A percentile compares a stretch with the other conserved stretches of the same genome.
These are phyloP conservation scores for Vitis riparia DNA, from an alignment of 164 flowering plant genomes.

Conservation along the genomic window DNA sequence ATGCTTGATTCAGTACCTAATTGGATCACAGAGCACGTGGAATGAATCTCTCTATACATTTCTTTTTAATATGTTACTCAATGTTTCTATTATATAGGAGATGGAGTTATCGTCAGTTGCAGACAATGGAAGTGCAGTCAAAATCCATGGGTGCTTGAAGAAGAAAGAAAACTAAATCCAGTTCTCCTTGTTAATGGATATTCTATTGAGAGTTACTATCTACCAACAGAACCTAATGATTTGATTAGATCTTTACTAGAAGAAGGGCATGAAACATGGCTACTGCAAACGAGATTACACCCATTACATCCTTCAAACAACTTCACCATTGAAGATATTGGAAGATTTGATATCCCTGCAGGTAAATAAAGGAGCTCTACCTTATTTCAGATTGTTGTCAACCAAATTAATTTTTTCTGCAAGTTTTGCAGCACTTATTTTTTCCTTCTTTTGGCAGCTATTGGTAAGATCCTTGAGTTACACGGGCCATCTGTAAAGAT, in stretches of 20 bases:
- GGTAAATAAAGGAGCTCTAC: conserved; percentile 26
- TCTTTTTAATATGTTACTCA: background rate
- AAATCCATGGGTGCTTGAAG: conserved; percentile 16
- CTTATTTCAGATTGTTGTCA: background rate
- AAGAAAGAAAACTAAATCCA: conserved; percentile 29
- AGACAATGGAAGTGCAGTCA: conserved; percentile 40
- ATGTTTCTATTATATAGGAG: conserved; percentile 32
- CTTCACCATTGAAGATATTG: conserved; percentile 59
- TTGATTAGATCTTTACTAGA: conserved; percentile 51
- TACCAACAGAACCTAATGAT: conserved; percentile 64
- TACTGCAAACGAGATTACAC: conserved; percentile 55
- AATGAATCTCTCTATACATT: background rate
- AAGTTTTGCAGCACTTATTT: background rate
- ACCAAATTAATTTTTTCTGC: background rate
- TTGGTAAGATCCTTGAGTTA: conserved; percentile 38
- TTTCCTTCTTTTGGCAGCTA: conserved; percentile 23
- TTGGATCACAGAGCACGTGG: too few species aligned
- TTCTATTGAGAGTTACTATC: conserved; percentile 51
- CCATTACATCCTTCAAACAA: conserved; percentile 43
- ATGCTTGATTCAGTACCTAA: too few species aligned
- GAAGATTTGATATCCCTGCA: conserved; percentile 57
- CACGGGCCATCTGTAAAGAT: conserved; percentile 34
- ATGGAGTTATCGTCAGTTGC: conserved; percentile 49
- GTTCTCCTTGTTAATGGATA: conserved; percentile 59
- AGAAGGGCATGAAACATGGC: conserved; percentile 53